These are phyloP conservation scores for Neltuma alba DNA, from an alignment of 306 rosid genomes.

Conservation along the genomic window DNA sequence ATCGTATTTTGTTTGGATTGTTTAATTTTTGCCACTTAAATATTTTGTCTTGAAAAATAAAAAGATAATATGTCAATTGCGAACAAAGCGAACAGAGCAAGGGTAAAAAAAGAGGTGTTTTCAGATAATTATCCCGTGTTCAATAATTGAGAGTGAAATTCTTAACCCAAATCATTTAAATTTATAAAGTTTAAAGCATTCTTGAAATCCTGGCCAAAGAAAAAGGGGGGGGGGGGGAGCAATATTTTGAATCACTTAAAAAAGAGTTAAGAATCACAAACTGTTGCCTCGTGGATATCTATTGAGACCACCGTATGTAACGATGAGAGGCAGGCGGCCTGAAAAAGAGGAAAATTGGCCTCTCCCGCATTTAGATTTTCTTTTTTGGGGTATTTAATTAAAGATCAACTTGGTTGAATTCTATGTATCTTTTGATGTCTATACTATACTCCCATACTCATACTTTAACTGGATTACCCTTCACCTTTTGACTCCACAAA, in stretches of 20 bases:
- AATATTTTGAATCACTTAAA: too few relatives aligned
- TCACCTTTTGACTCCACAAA: not conserved
- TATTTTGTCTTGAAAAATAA: too few relatives aligned
- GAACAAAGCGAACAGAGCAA: too few relatives aligned
- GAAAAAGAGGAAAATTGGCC: not conserved
- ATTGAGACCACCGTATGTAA: not conserved
- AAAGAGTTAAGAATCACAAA: too few relatives aligned
- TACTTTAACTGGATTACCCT: not conserved
- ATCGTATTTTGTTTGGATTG: too few relatives aligned
- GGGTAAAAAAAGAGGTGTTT: too few relatives aligned
- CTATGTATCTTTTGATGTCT: not conserved
- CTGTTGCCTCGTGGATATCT: not conserved
- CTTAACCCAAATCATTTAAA: not conserved
- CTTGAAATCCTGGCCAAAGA: too few relatives aligned
- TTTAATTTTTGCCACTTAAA: too few relatives aligned
- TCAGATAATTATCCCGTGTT: not conserved
- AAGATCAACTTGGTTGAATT: slow-evolving; percentile 21
- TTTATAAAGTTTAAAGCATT: not conserved
- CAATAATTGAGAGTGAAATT: not conserved
- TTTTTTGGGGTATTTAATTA: not conserved
- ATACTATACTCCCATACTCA: not conserved
- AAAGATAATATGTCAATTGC: too few relatives aligned
- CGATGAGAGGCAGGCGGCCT: not conserved
- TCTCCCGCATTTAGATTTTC: not conserved
- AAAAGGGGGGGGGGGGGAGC: too few relatives aligned